Evolutionary conservation across 768 basidiomycete species (phyloP).

Genomic region (Pleurotus platypus): DNA sequence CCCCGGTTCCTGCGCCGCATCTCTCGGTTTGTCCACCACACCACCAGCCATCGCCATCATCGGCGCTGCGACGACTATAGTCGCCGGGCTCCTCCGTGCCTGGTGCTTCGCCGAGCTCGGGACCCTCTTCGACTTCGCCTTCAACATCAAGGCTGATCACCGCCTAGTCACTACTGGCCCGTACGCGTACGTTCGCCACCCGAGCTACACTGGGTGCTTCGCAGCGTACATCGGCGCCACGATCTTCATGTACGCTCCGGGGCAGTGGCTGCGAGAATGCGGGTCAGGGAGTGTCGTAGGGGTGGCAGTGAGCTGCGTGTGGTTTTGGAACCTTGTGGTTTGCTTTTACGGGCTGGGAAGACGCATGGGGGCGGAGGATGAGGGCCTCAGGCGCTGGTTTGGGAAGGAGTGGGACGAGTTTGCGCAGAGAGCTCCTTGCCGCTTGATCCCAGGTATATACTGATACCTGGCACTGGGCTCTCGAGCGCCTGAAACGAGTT

Average conservation of each 20-base stretch:
- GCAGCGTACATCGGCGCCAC: conserved; percentile 20
- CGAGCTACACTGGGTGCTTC: conserved; percentile 20
- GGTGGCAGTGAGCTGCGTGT: background rate
- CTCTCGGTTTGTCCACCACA: background rate
- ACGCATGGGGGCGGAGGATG: conserved; percentile 28
- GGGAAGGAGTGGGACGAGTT: conserved; percentile 29
- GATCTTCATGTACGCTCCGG: conserved; percentile 9
- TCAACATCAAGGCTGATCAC: conserved; percentile 28
- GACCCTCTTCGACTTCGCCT: conserved; percentile 21
- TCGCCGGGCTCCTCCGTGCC: background rate
- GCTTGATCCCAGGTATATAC: conserved; percentile 27
- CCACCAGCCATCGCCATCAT: background rate
- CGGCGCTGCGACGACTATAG: background rate
- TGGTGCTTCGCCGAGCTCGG: conserved; percentile 12
- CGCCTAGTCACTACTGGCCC: conserved; percentile 21
- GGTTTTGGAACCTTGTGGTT: background rate
- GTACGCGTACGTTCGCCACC: conserved; percentile 26
- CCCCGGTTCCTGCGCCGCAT: background rate
- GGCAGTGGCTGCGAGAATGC: conserved; percentile 11
- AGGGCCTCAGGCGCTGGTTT: conserved; percentile 23
- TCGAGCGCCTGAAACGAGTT: too few relatives aligned
- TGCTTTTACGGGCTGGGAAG: background rate
- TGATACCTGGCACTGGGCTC: conserved; percentile 2
- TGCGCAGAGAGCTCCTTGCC: conserved; percentile 22
- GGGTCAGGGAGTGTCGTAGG: background rate